Percentiles rank a stretch among this genome's conserved stretches.
Evolutionary conservation across 2,329 filamentous ascomycete species (phyloP).

Genomic region (Colletotrichum sp.): DNA sequence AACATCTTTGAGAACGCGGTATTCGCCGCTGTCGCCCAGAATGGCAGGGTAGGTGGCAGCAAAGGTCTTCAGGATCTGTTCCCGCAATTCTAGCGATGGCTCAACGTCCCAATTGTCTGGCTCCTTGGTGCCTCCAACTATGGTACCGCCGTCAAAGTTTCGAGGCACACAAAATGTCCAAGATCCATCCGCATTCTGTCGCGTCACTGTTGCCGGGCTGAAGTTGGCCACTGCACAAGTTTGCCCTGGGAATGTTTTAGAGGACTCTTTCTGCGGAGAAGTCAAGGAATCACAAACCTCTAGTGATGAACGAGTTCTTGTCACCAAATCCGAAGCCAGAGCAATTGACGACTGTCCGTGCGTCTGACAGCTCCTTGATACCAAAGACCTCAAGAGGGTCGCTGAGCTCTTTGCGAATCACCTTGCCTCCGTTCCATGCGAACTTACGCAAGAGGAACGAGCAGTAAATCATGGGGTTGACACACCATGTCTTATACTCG

Average conservation of each 20-base stretch:
- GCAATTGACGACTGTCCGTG: conserved; percentile 47
- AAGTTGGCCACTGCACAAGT: conserved; percentile 49
- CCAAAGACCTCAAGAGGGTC: conserved; percentile 43
- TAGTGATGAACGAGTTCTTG: conserved; percentile 45
- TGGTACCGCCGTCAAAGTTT: conserved; percentile 65
- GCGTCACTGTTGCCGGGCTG: conserved; percentile 53
- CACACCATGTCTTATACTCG: conserved; percentile 59
- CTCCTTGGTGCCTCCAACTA: conserved; percentile 72
- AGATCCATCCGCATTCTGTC: conserved; percentile 65
- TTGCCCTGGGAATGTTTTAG: conserved; percentile 37
- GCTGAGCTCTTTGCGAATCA: conserved; percentile 39
- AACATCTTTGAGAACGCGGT: conserved; percentile 44
- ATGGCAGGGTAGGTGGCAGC: conserved; percentile 39
- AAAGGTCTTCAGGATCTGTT: conserved; percentile 47
- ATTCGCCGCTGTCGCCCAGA: conserved; percentile 29
- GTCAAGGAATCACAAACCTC: conserved; percentile 33
- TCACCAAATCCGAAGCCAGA: conserved; percentile 51
- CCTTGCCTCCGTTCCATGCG: conserved; percentile 38
- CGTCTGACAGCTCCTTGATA: conserved; percentile 28
- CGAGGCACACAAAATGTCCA: conserved; percentile 70
- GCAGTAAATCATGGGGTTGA: conserved; percentile 61
- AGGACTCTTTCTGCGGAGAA: neutral
- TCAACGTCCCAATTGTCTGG: conserved; percentile 58
- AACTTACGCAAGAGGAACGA: conserved; percentile 49
- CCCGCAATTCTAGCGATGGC: conserved; percentile 51